These are phyloP conservation scores for Taphrina betulina DNA, from an alignment of 1,139 yeast species.

Conservation along the genomic window DNA sequence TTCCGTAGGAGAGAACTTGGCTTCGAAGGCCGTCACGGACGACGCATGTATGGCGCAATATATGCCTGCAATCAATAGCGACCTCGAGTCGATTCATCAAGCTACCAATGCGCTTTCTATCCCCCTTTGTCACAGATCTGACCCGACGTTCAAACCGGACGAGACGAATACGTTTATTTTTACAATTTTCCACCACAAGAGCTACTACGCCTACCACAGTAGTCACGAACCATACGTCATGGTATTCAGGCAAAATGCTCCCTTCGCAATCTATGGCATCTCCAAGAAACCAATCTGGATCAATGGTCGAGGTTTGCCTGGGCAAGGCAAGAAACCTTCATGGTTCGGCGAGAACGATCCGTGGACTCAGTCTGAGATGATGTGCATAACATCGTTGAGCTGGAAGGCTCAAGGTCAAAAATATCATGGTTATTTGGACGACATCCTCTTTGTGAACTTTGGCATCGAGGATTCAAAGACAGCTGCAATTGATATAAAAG, in stretches of 20 bases:
- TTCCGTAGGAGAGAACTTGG: conserved; percentile 17
- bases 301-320: conserved; percentile 18
- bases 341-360: neutral
- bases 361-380: conserved; percentile 17
- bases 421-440: conserved; percentile 26
- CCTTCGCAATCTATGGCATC: conserved; percentile 14
- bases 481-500: conserved; percentile 4
- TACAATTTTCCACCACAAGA: conserved; percentile 27
- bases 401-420: conserved; percentile 10
- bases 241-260: conserved; percentile 3
- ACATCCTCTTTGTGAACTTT: conserved; percentile 14
- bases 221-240: conserved; percentile 28
- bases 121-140: conserved; percentile 20
- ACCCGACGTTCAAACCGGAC: conserved; percentile 10
- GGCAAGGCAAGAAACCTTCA: conserved; percentile 10
- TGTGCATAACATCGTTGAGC: conserved; percentile 14
- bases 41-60: conserved; percentile 6
- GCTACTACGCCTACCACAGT: conserved; percentile 24
- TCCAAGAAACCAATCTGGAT: conserved; percentile 28
- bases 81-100: conserved; percentile 17
- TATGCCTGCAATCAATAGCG: conserved; percentile 1
- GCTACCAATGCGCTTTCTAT: conserved; percentile 25
- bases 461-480: conserved; percentile 19
- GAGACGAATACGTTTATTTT: conserved; percentile 15
- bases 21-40: conserved; percentile 1